These are phyloP conservation scores for Beta lomatogona DNA, from an alignment of 179 eudicot genomes.

Conservation along the genomic window DNA sequence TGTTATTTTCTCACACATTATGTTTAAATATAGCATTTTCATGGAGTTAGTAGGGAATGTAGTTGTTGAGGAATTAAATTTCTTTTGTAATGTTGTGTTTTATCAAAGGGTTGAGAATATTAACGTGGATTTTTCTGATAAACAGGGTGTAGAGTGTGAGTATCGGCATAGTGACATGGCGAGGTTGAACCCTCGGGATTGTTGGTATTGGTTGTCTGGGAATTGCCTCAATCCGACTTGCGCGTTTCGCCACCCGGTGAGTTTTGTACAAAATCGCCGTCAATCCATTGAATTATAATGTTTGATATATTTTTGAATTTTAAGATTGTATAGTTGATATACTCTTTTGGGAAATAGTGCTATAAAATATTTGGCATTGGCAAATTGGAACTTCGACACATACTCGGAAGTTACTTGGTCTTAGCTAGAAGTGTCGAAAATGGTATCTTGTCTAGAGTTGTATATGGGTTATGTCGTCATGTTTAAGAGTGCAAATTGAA, in stretches of 20 bases:
- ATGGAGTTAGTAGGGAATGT: not conserved
- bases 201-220: slow-evolving; percentile 78
- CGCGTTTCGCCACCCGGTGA: slow-evolving; percentile 81
- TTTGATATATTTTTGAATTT: not conserved
- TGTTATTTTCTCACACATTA: not conserved
- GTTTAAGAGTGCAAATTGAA: not conserved
- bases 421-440: not conserved
- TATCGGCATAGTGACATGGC: slow-evolving; percentile 76
- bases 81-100: not conserved
- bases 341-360: not conserved
- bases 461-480: not conserved
- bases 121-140: not conserved
- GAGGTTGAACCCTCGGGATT: slow-evolving; percentile 76
- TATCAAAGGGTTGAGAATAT: too few species aligned
- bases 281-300: not conserved
- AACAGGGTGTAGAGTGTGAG: slow-evolving; percentile 72
- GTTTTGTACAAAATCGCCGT: slow-evolving; percentile 21
- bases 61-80: not conserved
- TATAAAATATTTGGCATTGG: not conserved
- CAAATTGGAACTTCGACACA: too few species aligned
- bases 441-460: too few species aligned
- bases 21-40: not conserved
- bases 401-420: not conserved
- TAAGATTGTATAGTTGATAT: not conserved
- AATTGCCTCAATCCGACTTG: slow-evolving; percentile 62